Evolutionary conservation across 768 basidiomycete species (phyloP), one percentile per base, ranked within the genome.

Genomic region (Tulasnella sp.): DNA sequence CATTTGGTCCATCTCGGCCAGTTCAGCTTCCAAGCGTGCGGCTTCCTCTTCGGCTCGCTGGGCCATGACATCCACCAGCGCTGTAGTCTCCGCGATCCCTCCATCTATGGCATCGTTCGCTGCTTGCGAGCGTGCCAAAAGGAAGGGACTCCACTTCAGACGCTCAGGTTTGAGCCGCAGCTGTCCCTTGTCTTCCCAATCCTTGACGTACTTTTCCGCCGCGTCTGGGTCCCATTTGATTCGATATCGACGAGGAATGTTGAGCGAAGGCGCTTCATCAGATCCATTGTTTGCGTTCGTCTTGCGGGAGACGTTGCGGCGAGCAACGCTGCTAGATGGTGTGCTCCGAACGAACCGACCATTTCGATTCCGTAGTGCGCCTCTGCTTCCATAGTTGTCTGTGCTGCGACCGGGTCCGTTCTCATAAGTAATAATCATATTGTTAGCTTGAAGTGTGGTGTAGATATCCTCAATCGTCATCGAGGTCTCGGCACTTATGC

Each of bases 111-210:
- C 57, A 12, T 49, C 48, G 19, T 9, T 25, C n/a, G 31, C 27
- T 23, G 53, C 45, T 35, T 45, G 37, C 34, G 12, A 36, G 23
- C 71, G 62, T 25, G 82, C 74, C 41, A 90, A 69, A 36, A 96
- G 71, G 69, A 94, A 98, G 25, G 94, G 94, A 61, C 83, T 93
- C 87, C 94, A 99, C 65, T 89, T 91, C 60, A 98, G 75, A 67
- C 81, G 81, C 65, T 94, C 90, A 1, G 91, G 83, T 62, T 77
- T 79, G 57, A 75, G 64, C 43, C 69, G 77, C 59, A 91, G 65
- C 63, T 90, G 86, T 4, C 84, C 86, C 69, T 92, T 96, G 40
- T 70, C 67, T 60, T 84, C 82, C 81, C 87, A 86, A 53, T 74
- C 75, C 39, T 70, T 70, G 55, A 96, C 60, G 67, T 84, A 86